Evolutionary conservation across 2,329 filamentous ascomycete genomes (phyloP), one percentile per base, ranked within the genome.

Genomic region (Onygenales sp.): DNA sequence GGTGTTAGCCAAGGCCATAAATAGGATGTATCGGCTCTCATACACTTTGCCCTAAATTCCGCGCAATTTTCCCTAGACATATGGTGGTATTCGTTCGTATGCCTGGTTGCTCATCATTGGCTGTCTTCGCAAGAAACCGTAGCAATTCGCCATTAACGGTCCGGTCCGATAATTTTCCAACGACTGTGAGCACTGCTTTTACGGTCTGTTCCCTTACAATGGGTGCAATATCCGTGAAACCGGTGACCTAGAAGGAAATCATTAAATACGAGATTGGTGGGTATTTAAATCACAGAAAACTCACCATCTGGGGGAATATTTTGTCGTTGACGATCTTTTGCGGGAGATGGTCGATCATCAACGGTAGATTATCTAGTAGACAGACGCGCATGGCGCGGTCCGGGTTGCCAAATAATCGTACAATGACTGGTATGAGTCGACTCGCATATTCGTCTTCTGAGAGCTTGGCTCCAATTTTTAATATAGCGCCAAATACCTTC

Each of bases 41-140:
- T 69, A 80, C 78, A 59, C 73, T 75, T 1, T 80, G 76, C 1
- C 89, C 89, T 1, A 98, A 76, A 62, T 95, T 87, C 62, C 89
- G 91, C 11, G 93, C 91, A 61, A 98, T 96, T 65, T 96, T 97
- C 21, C 93, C 93, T 0, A 98, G 74, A 66, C 92, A 97, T 53
- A 98, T 98, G 1, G 93, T 98, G 0, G 93, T 98, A 67, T 98
- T 98, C 7, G 93, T 98, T 57, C 93, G 83, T 59, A 98, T 98
- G 0, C 93, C 93, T 1, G 93, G 90, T 64, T 98, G 92, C 63
- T 97, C 93, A 58, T 98, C 93, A 62, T 97, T 98, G 45, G 93
- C 90, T 1, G 92, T 96, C 69, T 95, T 96, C 43, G 93, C 93
- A 32, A 98, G 78, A 64, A 95, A 86, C 62, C 87, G 87, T 21